phyloP scores from a whole-genome alignment of 1,139 yeast species.

The Pichia terricola region DNA sequence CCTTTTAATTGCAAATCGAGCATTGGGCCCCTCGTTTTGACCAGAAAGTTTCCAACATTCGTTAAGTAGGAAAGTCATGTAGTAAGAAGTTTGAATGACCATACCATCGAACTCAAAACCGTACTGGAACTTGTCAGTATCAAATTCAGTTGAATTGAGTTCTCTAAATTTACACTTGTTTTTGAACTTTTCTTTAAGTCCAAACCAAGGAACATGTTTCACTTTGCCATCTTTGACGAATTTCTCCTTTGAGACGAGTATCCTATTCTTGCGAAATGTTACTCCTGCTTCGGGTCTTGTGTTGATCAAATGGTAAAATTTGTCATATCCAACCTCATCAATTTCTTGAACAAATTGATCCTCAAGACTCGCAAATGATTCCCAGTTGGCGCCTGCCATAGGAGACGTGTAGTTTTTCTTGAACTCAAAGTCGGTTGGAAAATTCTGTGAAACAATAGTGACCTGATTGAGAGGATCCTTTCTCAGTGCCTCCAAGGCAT shows the following conservation, averaged over 20 bases:
- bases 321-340: conserved; percentile 35
- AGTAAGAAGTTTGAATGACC: conserved; percentile 41
- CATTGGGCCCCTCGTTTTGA: conserved; percentile 21
- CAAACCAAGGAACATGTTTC: conserved; percentile 36
- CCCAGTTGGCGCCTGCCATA: conserved; percentile 79
- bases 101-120: conserved; percentile 40
- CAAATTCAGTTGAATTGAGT: conserved; percentile 26
- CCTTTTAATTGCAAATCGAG: conserved; percentile 27
- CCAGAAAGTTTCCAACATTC: conserved; percentile 25
- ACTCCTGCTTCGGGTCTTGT: conserved; percentile 40
- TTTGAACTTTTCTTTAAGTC: conserved; percentile 25
- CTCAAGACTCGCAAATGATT: conserved; percentile 32
- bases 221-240: conserved; percentile 13
- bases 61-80: conserved; percentile 36
- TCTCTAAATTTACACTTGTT: conserved; percentile 24
- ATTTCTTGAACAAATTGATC: conserved; percentile 29
- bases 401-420: conserved; percentile 47
- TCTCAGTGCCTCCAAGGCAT: conserved; percentile 43
- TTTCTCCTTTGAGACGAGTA: conserved; percentile 25
- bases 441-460: conserved; percentile 43
- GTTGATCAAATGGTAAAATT: conserved; percentile 32
- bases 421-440: conserved; percentile 44
- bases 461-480: conserved; percentile 29
- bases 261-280: conserved; percentile 27
- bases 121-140: conserved; percentile 21